These are phyloP conservation scores for Zymoseptoria brevis DNA, from an alignment of 2,329 filamentous ascomycete species.

Conservation along the genomic window DNA sequence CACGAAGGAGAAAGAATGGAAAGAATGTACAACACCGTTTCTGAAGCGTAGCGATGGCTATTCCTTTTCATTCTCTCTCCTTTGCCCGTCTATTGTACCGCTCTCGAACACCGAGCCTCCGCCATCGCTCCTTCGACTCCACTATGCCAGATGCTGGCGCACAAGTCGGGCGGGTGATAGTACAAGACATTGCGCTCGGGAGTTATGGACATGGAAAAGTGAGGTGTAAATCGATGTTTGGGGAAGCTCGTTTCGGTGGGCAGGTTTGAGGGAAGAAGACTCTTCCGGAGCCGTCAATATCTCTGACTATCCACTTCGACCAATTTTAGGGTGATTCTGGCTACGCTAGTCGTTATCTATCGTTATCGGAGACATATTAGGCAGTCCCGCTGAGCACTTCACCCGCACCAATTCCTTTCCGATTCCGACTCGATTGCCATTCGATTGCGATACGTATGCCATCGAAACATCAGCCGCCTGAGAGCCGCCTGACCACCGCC, in stretches of 20 bases:
- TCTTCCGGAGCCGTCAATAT: neutral
- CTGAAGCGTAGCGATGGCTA: neutral
- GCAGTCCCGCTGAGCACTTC: neutral
- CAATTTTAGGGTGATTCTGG: too few relatives aligned
- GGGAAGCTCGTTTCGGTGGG: neutral
- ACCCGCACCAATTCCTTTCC: neutral
- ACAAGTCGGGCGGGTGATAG: neutral
- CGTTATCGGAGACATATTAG: neutral
- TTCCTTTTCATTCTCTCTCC: neutral
- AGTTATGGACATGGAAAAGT: neutral
- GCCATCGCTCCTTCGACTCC: neutral
- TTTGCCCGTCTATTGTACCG: neutral
- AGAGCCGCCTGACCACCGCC: neutral
- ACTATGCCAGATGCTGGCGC: neutral
- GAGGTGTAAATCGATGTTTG: neutral
- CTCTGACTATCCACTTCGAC: neutral
- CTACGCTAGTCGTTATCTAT: neutral
- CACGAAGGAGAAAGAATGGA: neutral
- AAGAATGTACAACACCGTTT: neutral
- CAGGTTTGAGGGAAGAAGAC: neutral
- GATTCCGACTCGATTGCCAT: neutral
- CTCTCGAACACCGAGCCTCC: neutral
- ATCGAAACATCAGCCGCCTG: neutral
- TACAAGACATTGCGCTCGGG: neutral
- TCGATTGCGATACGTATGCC: neutral